Conservation (phyloP, 2,329 filamentous ascomycete species). For the Aspergillus felis region DNA sequence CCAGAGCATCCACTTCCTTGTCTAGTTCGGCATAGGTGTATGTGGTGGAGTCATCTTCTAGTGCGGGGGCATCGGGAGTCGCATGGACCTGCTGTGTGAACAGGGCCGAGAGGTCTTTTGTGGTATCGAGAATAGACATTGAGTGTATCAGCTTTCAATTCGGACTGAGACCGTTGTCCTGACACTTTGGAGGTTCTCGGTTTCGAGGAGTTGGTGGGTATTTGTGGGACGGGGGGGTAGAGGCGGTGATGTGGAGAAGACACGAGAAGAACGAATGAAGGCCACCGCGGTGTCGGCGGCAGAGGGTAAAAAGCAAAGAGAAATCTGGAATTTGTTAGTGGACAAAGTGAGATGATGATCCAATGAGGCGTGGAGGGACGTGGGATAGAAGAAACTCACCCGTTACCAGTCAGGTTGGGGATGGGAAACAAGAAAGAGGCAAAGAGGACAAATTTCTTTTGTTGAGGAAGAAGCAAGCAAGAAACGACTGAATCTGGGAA, state of each 20-base stretch:
- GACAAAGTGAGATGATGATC: background rate
- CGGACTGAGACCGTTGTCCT: background rate
- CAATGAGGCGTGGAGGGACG: background rate
- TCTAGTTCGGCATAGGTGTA: constrained; percentile 74
- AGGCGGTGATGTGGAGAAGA: background rate
- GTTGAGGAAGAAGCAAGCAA: background rate
- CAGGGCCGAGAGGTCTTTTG: constrained; percentile 68
- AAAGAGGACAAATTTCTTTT: background rate
- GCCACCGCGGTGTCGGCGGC: background rate
- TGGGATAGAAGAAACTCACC: background rate
- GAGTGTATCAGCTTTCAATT: background rate
- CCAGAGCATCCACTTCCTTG: constrained; percentile 61
- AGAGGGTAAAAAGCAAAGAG: background rate
- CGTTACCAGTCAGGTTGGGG: background rate
- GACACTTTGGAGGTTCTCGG: background rate
- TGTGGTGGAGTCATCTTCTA: constrained; percentile 64
- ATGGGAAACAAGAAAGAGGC: background rate
- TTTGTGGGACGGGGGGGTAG: background rate
- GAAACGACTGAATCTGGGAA: too few relatives aligned
- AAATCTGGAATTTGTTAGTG: background rate
- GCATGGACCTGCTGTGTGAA: constrained; percentile 65
- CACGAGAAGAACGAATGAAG: background rate
- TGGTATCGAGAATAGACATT: constrained; percentile 66
- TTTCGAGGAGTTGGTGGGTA: background rate
- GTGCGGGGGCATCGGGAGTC: constrained; percentile 65